A percentile compares a stretch with the other conserved stretches of the same genome.
phyloP scores from a whole-genome alignment of 2,329 filamentous ascomycete species.

The Drechslerella dactyloides region DNA sequence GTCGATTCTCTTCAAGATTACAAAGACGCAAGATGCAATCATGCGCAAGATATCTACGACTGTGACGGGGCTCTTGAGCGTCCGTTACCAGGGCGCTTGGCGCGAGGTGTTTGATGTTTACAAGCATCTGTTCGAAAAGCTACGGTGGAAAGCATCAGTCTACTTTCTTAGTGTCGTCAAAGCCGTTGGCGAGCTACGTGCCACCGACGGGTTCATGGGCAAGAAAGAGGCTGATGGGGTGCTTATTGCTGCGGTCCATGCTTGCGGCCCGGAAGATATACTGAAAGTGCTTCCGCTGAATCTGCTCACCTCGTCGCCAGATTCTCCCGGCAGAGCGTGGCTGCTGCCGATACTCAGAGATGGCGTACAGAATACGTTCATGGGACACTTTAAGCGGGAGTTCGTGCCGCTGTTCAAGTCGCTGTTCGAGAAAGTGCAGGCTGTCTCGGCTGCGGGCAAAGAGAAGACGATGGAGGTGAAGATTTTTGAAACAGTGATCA shows the following conservation, averaged over 20 bases:
- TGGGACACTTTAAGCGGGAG: conserved; percentile 82
- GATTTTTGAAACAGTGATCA: conserved; percentile 94
- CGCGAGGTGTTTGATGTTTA: conserved; percentile 91
- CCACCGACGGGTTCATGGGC: conserved; percentile 84
- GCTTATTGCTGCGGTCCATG: conserved; percentile 82
- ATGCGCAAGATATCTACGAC: conserved; percentile 79
- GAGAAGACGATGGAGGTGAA: conserved; percentile 96
- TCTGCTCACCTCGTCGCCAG: conserved; percentile 75
- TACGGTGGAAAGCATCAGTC: conserved; percentile 83
- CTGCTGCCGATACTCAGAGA: conserved; percentile 89
- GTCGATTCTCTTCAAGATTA: conserved; percentile 82
- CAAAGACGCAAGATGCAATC: conserved; percentile 88
- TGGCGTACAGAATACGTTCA: conserved; percentile 83
- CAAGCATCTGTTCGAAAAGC: conserved; percentile 81
- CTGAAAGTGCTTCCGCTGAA: conserved; percentile 85
- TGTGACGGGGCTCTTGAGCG: conserved; percentile 76
- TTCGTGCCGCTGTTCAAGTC: conserved; percentile 87
- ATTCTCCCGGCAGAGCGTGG: conserved; percentile 88
- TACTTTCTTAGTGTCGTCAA: conserved; percentile 77
- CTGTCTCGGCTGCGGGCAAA: conserved; percentile 72
- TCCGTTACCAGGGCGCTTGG: conserved; percentile 94
- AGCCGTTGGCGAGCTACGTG: conserved; percentile 82
- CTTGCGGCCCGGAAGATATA: conserved; percentile 86
- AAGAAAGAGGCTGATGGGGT: conserved; percentile 96
- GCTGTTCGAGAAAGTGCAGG: conserved; percentile 74